phyloP scores from a whole-genome alignment of 495 filamentous ascomycete species.

The Penicillium steckii region DNA sequence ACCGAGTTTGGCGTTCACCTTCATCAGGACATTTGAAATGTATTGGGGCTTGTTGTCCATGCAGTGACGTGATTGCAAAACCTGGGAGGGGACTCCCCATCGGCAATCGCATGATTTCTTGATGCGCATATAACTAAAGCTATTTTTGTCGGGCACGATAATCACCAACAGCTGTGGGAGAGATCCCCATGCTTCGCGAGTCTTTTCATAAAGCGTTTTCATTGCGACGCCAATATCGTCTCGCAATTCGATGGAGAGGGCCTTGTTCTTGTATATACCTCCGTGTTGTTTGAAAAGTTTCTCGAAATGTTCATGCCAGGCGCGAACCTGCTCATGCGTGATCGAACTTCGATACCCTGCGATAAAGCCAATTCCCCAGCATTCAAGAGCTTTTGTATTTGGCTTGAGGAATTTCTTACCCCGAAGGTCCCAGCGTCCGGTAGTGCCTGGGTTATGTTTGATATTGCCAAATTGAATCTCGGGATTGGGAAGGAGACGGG shows the following conservation, averaged over 20 bases:
- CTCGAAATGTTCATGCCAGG: constrained; percentile 61
- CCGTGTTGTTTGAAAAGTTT: constrained; percentile 69
- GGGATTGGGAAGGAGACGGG: constrained; percentile 68
- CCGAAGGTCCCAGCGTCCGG: constrained; percentile 84
- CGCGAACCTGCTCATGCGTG: constrained; percentile 41
- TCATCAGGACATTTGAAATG: constrained; percentile 86
- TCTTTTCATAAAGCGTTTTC: constrained; percentile 49
- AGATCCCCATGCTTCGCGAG: constrained; percentile 42
- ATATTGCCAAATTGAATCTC: constrained; percentile 61
- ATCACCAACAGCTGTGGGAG: constrained; percentile 68
- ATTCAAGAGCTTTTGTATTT: constrained; percentile 57
- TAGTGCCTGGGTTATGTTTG: constrained; percentile 51
- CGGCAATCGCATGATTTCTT: constrained; percentile 83
- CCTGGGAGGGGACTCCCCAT: constrained; percentile 74
- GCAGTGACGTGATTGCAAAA: constrained; percentile 62
- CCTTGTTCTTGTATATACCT: constrained; percentile 50
- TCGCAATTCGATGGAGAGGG: constrained; percentile 27
- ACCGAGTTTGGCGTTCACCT: constrained; percentile 94
- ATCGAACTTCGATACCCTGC: constrained; percentile 38
- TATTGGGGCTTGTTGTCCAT: constrained; percentile 67
- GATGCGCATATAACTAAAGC: constrained; percentile 67
- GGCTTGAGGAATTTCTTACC: constrained; percentile 68
- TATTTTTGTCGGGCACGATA: constrained; percentile 65
- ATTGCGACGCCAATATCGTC: constrained; percentile 53
- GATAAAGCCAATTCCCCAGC: constrained; percentile 70